phyloP scores from a whole-genome alignment of 306 rosid species.

The Quercus cerris region DNA sequence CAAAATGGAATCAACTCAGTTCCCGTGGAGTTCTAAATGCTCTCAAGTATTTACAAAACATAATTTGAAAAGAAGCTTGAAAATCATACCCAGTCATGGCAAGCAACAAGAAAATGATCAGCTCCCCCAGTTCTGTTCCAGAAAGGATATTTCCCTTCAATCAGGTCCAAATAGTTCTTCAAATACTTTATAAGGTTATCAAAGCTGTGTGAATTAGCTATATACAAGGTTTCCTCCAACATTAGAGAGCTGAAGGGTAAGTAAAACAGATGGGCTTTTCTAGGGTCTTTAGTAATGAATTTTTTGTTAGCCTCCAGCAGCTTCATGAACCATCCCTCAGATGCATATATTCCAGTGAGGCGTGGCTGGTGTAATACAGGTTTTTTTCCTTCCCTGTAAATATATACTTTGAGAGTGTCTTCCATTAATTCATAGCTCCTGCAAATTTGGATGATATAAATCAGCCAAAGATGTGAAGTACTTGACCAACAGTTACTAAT shows the following conservation, averaged over 20 bases:
- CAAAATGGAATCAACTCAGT: not conserved
- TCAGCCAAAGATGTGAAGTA: constrained; percentile 3
- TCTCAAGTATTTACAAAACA: not conserved
- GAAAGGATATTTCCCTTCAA: constrained; percentile 65
- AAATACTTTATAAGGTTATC: constrained; percentile 60
- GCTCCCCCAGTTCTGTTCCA: constrained; percentile 92
- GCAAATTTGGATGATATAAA: constrained; percentile 16
- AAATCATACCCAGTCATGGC: constrained; percentile 95
- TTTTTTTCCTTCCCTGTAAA: constrained; percentile 74
- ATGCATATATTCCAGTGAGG: constrained; percentile 83
- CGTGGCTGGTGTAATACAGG: constrained; percentile 79
- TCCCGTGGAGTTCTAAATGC: not conserved
- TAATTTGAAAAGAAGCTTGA: constrained; percentile 13
- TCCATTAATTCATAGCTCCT: constrained; percentile 99
- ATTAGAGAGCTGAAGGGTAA: constrained; percentile 90
- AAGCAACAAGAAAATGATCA: constrained; percentile 93
- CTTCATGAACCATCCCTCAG: constrained; percentile 98
- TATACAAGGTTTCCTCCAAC: constrained; percentile 66
- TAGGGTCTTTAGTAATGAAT: constrained; percentile 60
- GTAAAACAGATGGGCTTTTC: constrained; percentile 83
- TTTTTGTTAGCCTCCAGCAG: constrained; percentile 63
- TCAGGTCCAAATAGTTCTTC: constrained; percentile 51
- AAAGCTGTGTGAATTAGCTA: constrained; percentile 63
- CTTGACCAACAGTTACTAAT: constrained; percentile 13
- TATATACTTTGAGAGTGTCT: constrained; percentile 64